Conservation (phyloP, 306 rosid species). For the Cajanus cajan region DNA sequence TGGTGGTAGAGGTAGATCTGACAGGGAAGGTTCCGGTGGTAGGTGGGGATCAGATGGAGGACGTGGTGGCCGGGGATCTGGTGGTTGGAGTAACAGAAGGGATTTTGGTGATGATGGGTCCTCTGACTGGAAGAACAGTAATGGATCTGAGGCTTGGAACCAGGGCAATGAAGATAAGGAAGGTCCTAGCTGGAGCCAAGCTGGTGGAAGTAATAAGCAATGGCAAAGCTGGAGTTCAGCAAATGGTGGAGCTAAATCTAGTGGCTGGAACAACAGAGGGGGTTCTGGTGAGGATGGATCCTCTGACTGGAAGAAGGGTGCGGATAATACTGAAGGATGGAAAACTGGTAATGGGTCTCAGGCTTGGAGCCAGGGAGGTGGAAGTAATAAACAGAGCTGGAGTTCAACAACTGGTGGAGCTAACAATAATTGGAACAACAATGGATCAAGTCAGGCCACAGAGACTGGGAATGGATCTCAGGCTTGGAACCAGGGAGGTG, state of each 20-base stretch:
- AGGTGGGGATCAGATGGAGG: slow-evolving; percentile 54
- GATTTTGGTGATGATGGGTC: slow-evolving; percentile 42
- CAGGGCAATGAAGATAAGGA: slow-evolving; percentile 34
- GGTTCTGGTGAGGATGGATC: slow-evolving; percentile 42
- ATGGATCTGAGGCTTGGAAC: slow-evolving; percentile 41
- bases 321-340: slow-evolving; percentile 42
- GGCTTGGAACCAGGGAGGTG: too few species aligned
- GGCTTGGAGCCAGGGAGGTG: slow-evolving; percentile 34
- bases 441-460: background rate
- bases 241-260: slow-evolving; percentile 21
- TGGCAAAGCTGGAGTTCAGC: too few species aligned
- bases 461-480: slow-evolving; percentile 6
- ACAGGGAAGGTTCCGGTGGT: slow-evolving; percentile 49
- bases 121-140: slow-evolving; percentile 49
- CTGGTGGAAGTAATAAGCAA: too few species aligned
- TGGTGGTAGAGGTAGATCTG: slow-evolving; percentile 30
- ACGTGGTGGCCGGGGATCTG: slow-evolving; percentile 55
- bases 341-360: slow-evolving; percentile 41
- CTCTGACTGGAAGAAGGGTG: slow-evolving; percentile 53
- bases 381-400: slow-evolving; percentile 35
- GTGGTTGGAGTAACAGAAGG: slow-evolving; percentile 51
- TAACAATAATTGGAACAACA: slow-evolving; percentile 26
- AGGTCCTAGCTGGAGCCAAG: background rate
- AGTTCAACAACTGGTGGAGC: slow-evolving; percentile 29
- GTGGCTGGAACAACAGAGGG: slow-evolving; percentile 51